Base-by-base conservation (phyloP, 768 basidiomycete species). In the Lepiota brunneoincarnata region DNA sequence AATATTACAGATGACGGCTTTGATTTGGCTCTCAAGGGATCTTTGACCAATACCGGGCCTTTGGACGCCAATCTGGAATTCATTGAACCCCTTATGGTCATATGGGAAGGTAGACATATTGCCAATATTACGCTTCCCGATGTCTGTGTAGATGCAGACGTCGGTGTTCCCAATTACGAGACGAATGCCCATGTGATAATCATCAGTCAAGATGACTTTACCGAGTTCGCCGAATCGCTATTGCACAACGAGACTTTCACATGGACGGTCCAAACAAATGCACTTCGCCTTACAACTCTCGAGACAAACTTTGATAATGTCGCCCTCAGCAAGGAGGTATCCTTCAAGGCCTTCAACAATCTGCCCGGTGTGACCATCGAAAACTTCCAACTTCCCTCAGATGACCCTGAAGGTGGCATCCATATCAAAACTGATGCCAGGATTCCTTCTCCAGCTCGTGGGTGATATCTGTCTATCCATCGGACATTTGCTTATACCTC, bases 11-110 rank as follows among this genome's bases (percentile, higher is more conserved):
- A 89, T 41, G 72, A 75, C 1, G 87, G 87, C 1, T 89, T 89
- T 60, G 78, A 84, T 63, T 66, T 89, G 21, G 66, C 78, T 2
- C 70, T 90, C 4, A 72, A 71, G 18, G 86, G 85, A 12, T 81
- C 84, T 11, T 63, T 87, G 49, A 83, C 81, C 0, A 80, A 83
- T 46, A 66, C 78, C 5, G 87, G 87, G 0, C 86, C 87, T 18
- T 73, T 90, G 47, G 87, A 89, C 68, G 86, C 85, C 2, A 60
- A 76, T 43, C 88, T 90, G 45, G 77, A 78, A 12, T 90, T 89
- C 62, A 70, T 73, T 12, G 81, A 86, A 39, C 84, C 84, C 1
- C 69, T 88, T 41, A 78, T 61, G 81, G 81, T 89, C 14, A 75
- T 69, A 15, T 89, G 84, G 83, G 67, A 87, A 61, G 86, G 82